A percentile compares a stretch with the other conserved stretches of the same genome.
Evolutionary conservation across 1,284 basidiomycete genomes (phyloP).

Genomic region (Sphaerobolus stellatus): DNA sequence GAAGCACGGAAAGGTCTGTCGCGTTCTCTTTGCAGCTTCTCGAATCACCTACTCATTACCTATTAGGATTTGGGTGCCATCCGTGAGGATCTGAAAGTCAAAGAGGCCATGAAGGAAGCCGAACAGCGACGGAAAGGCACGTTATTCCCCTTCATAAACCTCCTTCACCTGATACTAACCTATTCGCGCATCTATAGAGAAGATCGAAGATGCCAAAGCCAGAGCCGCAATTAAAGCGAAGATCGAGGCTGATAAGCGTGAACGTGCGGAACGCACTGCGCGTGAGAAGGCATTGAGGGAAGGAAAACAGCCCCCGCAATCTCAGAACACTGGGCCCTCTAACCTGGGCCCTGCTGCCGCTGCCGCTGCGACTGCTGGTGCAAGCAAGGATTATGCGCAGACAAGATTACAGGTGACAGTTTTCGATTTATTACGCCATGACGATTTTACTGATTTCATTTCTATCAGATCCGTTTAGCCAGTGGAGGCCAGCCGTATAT

Average conservation of each 20-base stretch:
- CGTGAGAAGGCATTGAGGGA: conserved; percentile 87
- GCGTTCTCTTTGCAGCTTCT: neutral
- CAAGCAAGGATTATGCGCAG: conserved; percentile 76
- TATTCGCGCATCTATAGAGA: conserved; percentile 52
- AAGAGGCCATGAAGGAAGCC: conserved; percentile 79
- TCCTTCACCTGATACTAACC: neutral
- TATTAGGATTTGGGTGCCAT: conserved; percentile 66
- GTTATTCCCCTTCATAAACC: conserved; percentile 7
- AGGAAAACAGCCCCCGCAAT: conserved; percentile 42
- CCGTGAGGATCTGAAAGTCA: conserved; percentile 75
- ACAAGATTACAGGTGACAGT: conserved; percentile 62
- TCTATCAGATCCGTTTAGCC: conserved; percentile 67
- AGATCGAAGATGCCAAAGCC: conserved; percentile 81
- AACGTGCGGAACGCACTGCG: conserved; percentile 83
- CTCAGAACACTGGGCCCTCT: conserved; percentile 29
- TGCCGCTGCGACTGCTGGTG: conserved; percentile 37
- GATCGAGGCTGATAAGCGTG: conserved; percentile 90
- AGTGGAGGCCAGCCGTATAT: conserved; percentile 78
- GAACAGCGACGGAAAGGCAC: conserved; percentile 75
- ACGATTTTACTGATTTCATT: neutral
- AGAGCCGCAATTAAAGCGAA: conserved; percentile 84
- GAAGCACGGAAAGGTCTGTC: conserved; percentile 77
- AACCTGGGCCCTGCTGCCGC: conserved; percentile 39
- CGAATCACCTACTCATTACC: conserved; percentile 3
- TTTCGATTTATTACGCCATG: neutral